phyloP scores from a whole-genome alignment of 179 eudicot genomes.

The Sideroxylon spinosum region DNA sequence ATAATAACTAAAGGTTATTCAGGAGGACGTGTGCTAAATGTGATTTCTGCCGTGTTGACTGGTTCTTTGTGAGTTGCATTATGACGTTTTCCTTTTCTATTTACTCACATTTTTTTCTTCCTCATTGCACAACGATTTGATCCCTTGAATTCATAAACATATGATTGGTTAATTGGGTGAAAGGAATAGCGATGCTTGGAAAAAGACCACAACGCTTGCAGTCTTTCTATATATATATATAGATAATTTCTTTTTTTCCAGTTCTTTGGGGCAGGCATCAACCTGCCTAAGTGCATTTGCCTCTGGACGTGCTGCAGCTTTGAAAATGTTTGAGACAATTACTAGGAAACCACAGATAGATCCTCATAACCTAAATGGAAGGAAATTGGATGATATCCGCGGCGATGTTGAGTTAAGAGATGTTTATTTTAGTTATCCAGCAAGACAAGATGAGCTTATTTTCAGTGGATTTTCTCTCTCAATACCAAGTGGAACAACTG shows the following conservation, averaged over 20 bases:
- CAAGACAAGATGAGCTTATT: slow-evolving; percentile 38
- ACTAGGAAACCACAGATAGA: slow-evolving; percentile 40
- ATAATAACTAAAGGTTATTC: slow-evolving; percentile 30
- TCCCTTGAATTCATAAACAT: not conserved
- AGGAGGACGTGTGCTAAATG: slow-evolving; percentile 32
- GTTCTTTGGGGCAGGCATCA: slow-evolving; percentile 37
- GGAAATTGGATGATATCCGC: slow-evolving; percentile 30
- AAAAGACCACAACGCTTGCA: not conserved
- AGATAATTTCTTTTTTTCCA: not conserved
- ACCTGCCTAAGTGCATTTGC: slow-evolving; percentile 33
- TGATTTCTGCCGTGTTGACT: slow-evolving; percentile 25
- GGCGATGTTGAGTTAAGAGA: slow-evolving; percentile 47
- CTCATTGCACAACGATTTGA: not conserved
- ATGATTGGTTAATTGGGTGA: not conserved
- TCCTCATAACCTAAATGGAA: slow-evolving; percentile 33
- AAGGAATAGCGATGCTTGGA: not conserved
- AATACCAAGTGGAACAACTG: slow-evolving; percentile 41
- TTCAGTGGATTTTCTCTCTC: slow-evolving; percentile 36
- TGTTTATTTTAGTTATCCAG: slow-evolving; percentile 43
- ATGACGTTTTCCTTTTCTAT: not conserved
- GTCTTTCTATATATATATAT: too few relatives aligned
- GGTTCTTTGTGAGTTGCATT: slow-evolving; percentile 31
- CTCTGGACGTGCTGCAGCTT: slow-evolving; percentile 41
- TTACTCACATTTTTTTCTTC: not conserved
- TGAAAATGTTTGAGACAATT: slow-evolving; percentile 41